Evolutionary conservation across 1,284 basidiomycete species (phyloP).

Genomic region (Marasmius sp.): DNA sequence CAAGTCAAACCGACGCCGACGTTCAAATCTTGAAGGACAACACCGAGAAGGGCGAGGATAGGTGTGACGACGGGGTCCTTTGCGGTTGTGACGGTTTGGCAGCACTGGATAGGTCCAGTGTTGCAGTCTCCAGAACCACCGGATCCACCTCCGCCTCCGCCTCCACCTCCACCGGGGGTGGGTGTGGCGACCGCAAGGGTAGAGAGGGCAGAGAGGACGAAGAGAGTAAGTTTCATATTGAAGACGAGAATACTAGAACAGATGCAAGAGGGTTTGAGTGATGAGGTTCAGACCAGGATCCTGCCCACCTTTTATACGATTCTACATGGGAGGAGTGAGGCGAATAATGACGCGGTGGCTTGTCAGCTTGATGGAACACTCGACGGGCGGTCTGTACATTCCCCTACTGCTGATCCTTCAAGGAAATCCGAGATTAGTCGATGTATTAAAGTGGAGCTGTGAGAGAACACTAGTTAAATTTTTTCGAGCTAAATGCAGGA

Average conservation of each 20-base stretch:
- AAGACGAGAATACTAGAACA: constrained; percentile 5
- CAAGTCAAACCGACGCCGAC: constrained; percentile 6
- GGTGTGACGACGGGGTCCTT: neutral
- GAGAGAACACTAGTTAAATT: too few relatives aligned
- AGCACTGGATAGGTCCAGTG: constrained; percentile 12
- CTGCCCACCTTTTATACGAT: neutral
- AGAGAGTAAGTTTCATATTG: constrained; percentile 9
- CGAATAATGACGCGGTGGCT: too few relatives aligned
- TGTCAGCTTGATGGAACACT: too few relatives aligned
- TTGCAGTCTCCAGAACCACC: neutral
- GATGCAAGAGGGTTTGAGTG: constrained; percentile 10
- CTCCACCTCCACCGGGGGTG: neutral
- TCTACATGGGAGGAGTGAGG: neutral
- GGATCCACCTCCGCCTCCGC: too few relatives aligned
- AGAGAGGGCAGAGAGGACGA: constrained; percentile 3
- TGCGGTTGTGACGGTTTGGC: constrained; percentile 4
- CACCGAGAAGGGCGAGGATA: constrained; percentile 9
- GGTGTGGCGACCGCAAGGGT: constrained; percentile 15
- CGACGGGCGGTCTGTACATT: too few relatives aligned
- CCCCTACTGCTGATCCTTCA: too few relatives aligned
- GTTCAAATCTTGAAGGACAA: constrained; percentile 9
- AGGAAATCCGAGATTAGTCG: too few relatives aligned
- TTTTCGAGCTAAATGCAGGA: too few relatives aligned
- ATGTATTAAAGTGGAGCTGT: too few relatives aligned
- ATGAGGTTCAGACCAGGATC: neutral